Evolutionary conservation across 306 rosid genomes (phyloP).

Genomic region (Nissolia schottii): DNA sequence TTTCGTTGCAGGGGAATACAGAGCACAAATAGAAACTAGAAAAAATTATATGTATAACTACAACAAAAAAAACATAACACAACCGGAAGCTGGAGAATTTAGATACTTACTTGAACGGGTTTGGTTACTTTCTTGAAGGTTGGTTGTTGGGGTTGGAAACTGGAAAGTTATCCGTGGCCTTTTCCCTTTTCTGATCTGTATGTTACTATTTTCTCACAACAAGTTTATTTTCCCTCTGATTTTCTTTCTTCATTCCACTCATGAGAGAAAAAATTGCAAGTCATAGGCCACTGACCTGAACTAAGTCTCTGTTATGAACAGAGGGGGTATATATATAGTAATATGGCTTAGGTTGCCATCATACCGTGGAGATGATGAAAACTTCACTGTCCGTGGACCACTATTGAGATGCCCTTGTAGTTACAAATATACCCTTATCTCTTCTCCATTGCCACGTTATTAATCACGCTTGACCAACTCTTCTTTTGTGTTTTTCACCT

Average conservation of each 20-base stretch:
- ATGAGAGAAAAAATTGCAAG: constrained; percentile 1
- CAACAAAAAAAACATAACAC: background rate
- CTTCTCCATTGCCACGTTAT: no score
- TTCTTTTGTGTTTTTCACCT: no score
- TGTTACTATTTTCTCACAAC: background rate
- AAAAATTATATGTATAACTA: background rate
- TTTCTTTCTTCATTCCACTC: background rate
- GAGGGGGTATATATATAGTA: background rate
- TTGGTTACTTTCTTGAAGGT: background rate
- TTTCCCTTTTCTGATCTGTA: background rate
- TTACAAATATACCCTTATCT: no score
- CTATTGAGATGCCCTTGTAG: no score
- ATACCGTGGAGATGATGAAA: no score
- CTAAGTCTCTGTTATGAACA: background rate
- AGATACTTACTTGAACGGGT: constrained; percentile 23
- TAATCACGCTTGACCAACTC: no score
- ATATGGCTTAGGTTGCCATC: no score
- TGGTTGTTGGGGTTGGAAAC: constrained; percentile 3
- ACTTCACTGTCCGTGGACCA: no score
- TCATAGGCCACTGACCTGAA: background rate
- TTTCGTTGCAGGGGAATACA: background rate
- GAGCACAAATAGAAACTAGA: background rate
- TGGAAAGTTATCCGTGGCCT: background rate
- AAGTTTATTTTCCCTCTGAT: background rate
- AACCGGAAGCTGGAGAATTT: background rate